phyloP scores from a whole-genome alignment of 2,329 filamentous ascomycete genomes.

The Cladophialophora chaetospira region DNA sequence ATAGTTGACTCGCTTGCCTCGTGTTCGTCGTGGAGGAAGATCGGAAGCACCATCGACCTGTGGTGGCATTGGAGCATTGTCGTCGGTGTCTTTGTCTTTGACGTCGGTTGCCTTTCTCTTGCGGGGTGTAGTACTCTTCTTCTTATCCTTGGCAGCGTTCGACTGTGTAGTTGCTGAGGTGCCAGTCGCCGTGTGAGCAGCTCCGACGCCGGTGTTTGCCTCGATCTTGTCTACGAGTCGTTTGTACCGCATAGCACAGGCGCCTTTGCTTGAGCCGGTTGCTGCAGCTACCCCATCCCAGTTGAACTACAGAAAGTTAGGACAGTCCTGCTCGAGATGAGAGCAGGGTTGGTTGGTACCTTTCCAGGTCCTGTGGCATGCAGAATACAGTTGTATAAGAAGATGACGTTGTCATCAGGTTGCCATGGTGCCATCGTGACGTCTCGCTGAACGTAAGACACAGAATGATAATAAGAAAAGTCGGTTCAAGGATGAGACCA shows the following conservation, averaged over 20 bases:
- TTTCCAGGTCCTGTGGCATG: constrained; percentile 42
- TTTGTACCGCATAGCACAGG: constrained; percentile 44
- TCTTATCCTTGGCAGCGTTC: constrained; percentile 5
- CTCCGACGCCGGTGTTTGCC: neutral
- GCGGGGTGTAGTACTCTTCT: neutral
- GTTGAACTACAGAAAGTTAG: constrained; percentile 39
- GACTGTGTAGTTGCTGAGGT: neutral
- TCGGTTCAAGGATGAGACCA: neutral
- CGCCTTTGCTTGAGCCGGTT: constrained; percentile 40
- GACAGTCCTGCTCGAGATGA: neutral
- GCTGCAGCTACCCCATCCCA: constrained; percentile 41
- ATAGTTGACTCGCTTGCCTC: constrained; percentile 13
- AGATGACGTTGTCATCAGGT: constrained; percentile 44
- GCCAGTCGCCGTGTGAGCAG: neutral
- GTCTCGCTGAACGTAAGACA: too few relatives aligned
- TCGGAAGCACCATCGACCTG: constrained; percentile 8
- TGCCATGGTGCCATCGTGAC: constrained; percentile 42
- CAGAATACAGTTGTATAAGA: constrained; percentile 47
- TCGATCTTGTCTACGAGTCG: constrained; percentile 38
- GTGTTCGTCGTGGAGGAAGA: constrained; percentile 5
- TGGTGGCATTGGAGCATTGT: neutral
- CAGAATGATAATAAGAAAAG: too few relatives aligned
- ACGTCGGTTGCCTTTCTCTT: constrained; percentile 9
- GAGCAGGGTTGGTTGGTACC: constrained; percentile 12
- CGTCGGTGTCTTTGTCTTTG: neutral